Base-by-base conservation (phyloP, 2,329 filamentous ascomycete species). In the Sporothrix inflata region DNA sequence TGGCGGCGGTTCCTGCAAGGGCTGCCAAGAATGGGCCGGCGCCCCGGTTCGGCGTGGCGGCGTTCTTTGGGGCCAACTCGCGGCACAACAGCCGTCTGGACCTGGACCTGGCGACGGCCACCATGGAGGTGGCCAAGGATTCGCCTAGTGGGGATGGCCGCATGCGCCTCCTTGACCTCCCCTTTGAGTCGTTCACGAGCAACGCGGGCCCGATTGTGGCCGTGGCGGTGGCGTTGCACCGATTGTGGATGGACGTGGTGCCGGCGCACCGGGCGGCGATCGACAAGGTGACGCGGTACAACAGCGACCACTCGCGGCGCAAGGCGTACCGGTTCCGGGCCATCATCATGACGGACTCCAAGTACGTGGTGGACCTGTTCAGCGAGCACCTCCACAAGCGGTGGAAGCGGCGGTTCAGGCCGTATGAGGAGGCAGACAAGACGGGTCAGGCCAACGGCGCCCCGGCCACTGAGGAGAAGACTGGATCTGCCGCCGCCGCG, bases 241-340 rank as follows among this genome's bases (percentile, higher is more conserved):
- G 55, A 2, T n/a, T 73, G 2, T 73, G 69, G 69, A 14, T 19
- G 24, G 21, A 38, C 24, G 65, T 73, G 7, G 34, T 73, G 21
- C 72, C 72, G 30, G 16, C 27, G 3, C 72, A 73, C 69, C 72
- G 72, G 1, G 11, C 51, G 9, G 69, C 69, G n/a, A 66, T 73
- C n/a, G 72, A 73, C 57, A 5, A 9, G 21, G 69, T 66, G 11
- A 30, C 72, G 16, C 61, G 53, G 19, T 55, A 66, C 53, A 73
- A 53, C 45, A 73, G 72, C 69, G 69, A 73, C 69, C 72, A 73
- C 24, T 27, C 69, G 38, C 72, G 72, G 47, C 69, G 69, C 63
- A 71, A 69, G 69, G 72, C 72, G 9, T 73, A 73, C 47, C 63
- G 72, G 12, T 69, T 73, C 47, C 69, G 72, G n/a, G 72, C 55